Percentiles rank a stretch among this genome's conserved stretches.
Evolutionary conservation across 306 rosid genomes (phyloP).

Genomic region (Quercus gilva): DNA sequence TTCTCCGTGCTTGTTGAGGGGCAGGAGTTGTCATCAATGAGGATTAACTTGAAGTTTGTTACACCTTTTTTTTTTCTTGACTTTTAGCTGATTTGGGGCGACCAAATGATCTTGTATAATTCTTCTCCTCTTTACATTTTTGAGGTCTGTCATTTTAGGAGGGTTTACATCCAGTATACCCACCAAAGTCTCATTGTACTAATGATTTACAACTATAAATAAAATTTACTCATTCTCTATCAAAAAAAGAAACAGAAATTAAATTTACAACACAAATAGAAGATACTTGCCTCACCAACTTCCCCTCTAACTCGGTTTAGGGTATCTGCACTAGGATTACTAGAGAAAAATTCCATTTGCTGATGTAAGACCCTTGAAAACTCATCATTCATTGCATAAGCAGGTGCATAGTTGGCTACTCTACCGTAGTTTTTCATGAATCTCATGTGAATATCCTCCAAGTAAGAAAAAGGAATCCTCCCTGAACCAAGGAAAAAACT

Average conservation of each 20-base stretch:
- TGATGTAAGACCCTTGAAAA: slow-evolving; percentile 97
- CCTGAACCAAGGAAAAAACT: slow-evolving; percentile 48
- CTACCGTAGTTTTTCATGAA: slow-evolving; percentile 95
- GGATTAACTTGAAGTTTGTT: too few relatives aligned
- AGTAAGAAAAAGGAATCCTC: slow-evolving; percentile 89
- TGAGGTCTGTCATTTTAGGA: too few relatives aligned
- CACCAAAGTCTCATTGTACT: too few relatives aligned
- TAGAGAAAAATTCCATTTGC: slow-evolving; percentile 95
- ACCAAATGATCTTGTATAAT: too few relatives aligned
- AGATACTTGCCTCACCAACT: slow-evolving; percentile 92
- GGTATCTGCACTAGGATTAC: slow-evolving; percentile 78
- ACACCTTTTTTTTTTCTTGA: too few relatives aligned
- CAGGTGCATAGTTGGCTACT: slow-evolving; percentile 85
- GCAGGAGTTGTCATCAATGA: too few relatives aligned
- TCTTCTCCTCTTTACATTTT: too few relatives aligned
- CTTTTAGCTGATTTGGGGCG: too few relatives aligned
- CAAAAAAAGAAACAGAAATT: slow-evolving; percentile 5
- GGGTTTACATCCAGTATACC: too few relatives aligned
- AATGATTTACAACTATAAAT: too few relatives aligned
- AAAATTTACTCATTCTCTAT: too few relatives aligned
- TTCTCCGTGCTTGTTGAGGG: too few relatives aligned
- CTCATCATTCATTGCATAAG: slow-evolving; percentile 98
- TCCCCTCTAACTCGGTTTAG: slow-evolving; percentile 91
- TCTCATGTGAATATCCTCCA: slow-evolving; percentile 98
- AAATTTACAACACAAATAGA: not conserved